Evolutionary conservation across 139 green algal species (phyloP), one percentile per base, ranked within the genome.

Genomic region (Chlorella sp.): DNA sequence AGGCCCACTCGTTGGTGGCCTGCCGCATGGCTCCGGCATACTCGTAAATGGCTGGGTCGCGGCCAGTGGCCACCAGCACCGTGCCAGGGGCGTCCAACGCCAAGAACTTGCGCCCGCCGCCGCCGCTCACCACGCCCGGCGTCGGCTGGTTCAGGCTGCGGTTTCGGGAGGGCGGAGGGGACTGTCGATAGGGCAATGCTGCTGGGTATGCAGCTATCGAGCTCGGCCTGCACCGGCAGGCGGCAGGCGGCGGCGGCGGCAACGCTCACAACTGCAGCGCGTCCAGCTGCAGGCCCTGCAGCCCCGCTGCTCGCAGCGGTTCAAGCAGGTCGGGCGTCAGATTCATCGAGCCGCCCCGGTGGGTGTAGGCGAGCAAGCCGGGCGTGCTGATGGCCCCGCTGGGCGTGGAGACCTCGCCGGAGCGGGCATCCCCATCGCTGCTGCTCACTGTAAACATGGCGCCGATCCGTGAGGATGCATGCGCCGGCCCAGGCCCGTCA

Each of bases 251-350:
- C 13, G 4, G 44, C 44, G 39, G 18, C 70, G 32, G 51, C 55
- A 20, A 23, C 74, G 74, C 92, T 89, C 63, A 96, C 93, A 94
- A 93, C 17, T 95, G 89, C 72, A 92, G 80, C 15, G 72, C 82
- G 75, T 92, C 85, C 18, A 95, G 56, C 34, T 92, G 85, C 34
- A 92, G 47, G 6, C 64, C 82, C 57, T 89, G 63, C 21, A 72
- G 75, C 25, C 88, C 72, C 1, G 88, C 51, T 2, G 51, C 51
- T 18, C 51, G 91, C 13, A 96, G 81, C 11, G 73, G 79, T 3
- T 88, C 87, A 5, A 95, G 51, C 55, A 95, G 68, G 80, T 96
- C 93, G 0, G 90, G 86, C 4, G 90, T 94, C 25, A 95, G 69
- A 26, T 89, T 90, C 15, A 94, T 55, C 2, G 87, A 76, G 4